Conservation (phyloP, 208 protist species). For the Trypanosoma boissoni region DNA sequence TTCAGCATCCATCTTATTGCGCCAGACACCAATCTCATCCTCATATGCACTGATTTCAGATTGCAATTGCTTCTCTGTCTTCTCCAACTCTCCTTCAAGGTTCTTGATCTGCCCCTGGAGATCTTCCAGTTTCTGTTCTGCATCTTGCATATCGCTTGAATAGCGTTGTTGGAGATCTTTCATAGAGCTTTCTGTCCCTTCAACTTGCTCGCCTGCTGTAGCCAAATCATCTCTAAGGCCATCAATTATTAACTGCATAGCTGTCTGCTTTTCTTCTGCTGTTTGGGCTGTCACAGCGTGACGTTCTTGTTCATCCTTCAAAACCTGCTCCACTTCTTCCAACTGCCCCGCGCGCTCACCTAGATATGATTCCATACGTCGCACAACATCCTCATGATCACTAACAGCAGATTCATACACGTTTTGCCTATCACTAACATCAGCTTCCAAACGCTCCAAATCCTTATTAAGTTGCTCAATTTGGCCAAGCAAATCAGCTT, state of each 20-base stretch:
- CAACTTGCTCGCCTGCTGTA: not conserved
- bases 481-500: not conserved
- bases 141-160: not conserved
- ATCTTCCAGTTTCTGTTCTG: conserved; percentile 13
- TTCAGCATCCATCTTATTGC: conserved; percentile 8
- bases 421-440: conserved; percentile 15
- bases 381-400: conserved; percentile 6
- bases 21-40: conserved; percentile 17
- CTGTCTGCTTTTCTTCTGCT: conserved; percentile 18
- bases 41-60: conserved; percentile 29
- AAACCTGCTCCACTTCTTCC: conserved; percentile 1
- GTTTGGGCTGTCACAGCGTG: conserved; percentile 8
- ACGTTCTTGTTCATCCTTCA: conserved; percentile 12
- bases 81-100: conserved; percentile 31
- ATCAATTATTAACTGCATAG: conserved; percentile 24
- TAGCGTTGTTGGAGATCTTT: not conserved
- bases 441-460: conserved; percentile 7
- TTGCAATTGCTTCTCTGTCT: conserved; percentile 25
- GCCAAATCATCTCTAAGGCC: conserved; percentile 22
- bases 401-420: not conserved
- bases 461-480: conserved; percentile 19
- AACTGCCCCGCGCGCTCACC: conserved; percentile 29
- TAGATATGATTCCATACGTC: conserved; percentile 6
- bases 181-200: not conserved
- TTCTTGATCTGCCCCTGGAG: conserved; percentile 25